Evolutionary conservation across 768 basidiomycete species (phyloP).

Genomic region (Mycena sanguinolenta): DNA sequence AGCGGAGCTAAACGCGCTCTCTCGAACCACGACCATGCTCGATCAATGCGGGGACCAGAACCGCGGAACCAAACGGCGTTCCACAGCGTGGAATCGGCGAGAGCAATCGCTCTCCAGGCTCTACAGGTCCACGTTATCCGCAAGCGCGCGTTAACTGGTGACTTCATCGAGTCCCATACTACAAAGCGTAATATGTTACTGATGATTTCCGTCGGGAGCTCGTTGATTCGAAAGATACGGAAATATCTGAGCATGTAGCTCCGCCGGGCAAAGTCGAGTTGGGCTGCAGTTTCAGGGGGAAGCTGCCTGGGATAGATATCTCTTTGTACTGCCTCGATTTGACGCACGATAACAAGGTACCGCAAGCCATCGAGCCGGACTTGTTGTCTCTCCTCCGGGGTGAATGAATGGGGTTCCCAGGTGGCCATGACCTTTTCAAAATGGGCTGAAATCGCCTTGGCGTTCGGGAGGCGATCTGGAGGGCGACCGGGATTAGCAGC

Average conservation of each 20-base stretch:
- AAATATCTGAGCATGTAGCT: constrained; percentile 35
- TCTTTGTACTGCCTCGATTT: constrained; percentile 36
- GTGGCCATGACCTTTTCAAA: constrained; percentile 45
- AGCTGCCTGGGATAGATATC: constrained; percentile 34
- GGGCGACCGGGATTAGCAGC: neutral
- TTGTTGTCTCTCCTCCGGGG: constrained; percentile 23
- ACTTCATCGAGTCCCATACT: constrained; percentile 61
- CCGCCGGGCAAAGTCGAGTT: constrained; percentile 35
- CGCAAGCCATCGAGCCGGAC: constrained; percentile 32
- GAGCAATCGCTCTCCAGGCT: constrained; percentile 64
- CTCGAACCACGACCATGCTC: constrained; percentile 69
- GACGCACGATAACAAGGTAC: constrained; percentile 32
- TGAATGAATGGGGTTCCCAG: constrained; percentile 37
- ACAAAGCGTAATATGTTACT: constrained; percentile 73
- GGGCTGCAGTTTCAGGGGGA: constrained; percentile 33
- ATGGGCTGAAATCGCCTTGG: constrained; percentile 8
- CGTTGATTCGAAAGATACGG: constrained; percentile 54
- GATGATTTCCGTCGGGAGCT: constrained; percentile 77
- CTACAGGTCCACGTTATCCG: constrained; percentile 71
- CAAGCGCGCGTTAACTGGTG: constrained; percentile 54
- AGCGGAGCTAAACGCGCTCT: constrained; percentile 67
- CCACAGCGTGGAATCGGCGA: constrained; percentile 68
- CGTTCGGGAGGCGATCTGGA: constrained; percentile 1
- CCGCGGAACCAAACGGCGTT: constrained; percentile 77
- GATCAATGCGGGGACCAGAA: constrained; percentile 56